Percentiles rank a stretch among this genome's conserved stretches.
phyloP scores from a whole-genome alignment of 2,329 filamentous ascomycete species.

The Penicillium oxalicum region DNA sequence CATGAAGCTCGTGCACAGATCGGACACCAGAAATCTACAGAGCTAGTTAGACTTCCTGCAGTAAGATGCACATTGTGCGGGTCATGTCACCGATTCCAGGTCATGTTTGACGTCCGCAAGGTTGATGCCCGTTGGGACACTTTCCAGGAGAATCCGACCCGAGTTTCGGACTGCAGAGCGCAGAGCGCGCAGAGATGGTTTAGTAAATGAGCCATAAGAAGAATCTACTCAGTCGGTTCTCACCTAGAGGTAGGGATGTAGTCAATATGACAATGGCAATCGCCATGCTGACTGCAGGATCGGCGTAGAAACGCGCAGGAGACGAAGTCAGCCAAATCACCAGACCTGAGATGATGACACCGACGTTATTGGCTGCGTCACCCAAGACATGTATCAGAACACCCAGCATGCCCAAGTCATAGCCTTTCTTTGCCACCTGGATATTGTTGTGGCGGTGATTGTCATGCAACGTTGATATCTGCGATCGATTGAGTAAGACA shows the following conservation, averaged over 20 bases:
- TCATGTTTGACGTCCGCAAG: not conserved
- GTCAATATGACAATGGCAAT: not conserved
- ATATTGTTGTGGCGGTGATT: not conserved
- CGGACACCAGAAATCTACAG: conserved; percentile 18
- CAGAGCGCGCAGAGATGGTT: not conserved
- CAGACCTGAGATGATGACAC: conserved; percentile 61
- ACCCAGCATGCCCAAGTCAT: conserved; percentile 48
- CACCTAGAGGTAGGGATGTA: not conserved
- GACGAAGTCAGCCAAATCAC: conserved; percentile 56
- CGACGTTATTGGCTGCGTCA: conserved; percentile 68
- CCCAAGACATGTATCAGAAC: conserved; percentile 63
- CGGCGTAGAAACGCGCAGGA: not conserved
- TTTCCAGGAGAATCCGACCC: not conserved
- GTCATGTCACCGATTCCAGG: not conserved
- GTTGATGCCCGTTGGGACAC: not conserved
- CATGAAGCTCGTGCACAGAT: conserved; percentile 63
- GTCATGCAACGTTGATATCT: not conserved
- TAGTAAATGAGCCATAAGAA: too few relatives aligned
- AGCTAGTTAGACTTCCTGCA: too few relatives aligned
- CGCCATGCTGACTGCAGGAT: conserved; percentile 4
- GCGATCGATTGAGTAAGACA: too few relatives aligned
- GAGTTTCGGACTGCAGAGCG: not conserved
- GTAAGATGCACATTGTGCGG: too few relatives aligned
- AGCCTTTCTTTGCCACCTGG: not conserved
- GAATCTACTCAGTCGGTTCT: too few relatives aligned